Percentiles rank a stretch among this genome's conserved stretches.
Conservation (phyloP, 2,329 filamentous ascomycete species). For the Mycosphaerella sp. region DNA sequence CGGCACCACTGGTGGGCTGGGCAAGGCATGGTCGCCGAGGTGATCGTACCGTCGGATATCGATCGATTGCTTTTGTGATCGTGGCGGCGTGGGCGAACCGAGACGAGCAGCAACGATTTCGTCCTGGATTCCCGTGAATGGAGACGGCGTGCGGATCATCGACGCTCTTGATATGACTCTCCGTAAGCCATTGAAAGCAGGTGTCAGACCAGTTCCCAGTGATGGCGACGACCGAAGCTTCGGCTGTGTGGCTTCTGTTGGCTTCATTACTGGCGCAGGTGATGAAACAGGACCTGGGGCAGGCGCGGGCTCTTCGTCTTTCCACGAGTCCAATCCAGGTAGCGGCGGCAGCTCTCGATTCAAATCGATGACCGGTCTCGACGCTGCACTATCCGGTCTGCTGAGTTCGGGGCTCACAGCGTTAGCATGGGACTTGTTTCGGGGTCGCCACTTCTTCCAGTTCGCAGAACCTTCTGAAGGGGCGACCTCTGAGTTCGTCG, state of each 20-base stretch:
- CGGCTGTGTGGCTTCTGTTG: neutral
- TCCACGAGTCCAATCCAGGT: slow-evolving; percentile 41
- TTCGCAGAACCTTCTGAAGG: slow-evolving; percentile 14
- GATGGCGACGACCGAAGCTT: slow-evolving; percentile 3
- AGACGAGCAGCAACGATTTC: slow-evolving; percentile 19
- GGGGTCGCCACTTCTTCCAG: slow-evolving; percentile 14
- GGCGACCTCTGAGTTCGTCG: slow-evolving; percentile 19
- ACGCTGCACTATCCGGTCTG: slow-evolving; percentile 6
- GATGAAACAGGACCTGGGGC: neutral
- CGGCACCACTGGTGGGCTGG: slow-evolving; percentile 13
- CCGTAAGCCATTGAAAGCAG: slow-evolving; percentile 10
- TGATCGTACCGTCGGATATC: slow-evolving; percentile 6
- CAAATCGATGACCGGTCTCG: slow-evolving; percentile 34
- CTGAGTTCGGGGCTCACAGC: slow-evolving; percentile 8
- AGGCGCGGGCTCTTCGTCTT: slow-evolving; percentile 17
- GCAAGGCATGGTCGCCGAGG: slow-evolving; percentile 9
- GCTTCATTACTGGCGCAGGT: neutral
- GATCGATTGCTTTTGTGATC: slow-evolving; percentile 18
- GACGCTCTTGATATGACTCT: slow-evolving; percentile 11
- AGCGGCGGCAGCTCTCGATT: slow-evolving; percentile 45
- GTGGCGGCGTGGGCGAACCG: slow-evolving; percentile 20
- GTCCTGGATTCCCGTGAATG: neutral
- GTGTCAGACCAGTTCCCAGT: slow-evolving; percentile 1
- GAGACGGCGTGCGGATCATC: slow-evolving; percentile 1
- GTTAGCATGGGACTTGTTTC: slow-evolving; percentile 13